Conservation (phyloP, 176 grass and related monocot species). For the Oryza rufipogon region DNA sequence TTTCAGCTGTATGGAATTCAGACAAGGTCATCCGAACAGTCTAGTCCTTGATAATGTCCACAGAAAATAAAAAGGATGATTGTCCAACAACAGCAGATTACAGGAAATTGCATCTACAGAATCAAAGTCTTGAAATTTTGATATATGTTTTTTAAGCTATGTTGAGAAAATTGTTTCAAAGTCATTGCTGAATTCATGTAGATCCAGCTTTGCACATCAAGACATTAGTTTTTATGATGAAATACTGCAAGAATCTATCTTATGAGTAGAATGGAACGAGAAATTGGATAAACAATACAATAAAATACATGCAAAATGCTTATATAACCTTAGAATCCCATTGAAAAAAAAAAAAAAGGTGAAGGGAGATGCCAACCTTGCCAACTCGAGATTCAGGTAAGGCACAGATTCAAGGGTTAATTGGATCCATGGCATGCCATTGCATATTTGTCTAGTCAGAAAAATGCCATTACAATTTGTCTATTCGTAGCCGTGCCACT, state of each 20-base stretch:
- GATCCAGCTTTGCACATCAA: conserved; percentile 4
- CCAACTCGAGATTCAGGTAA: not conserved
- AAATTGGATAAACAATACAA: not conserved
- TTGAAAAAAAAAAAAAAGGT: not conserved
- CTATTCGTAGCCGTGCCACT: too few relatives aligned
- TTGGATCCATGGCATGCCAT: too few relatives aligned
- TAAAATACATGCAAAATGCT: not conserved
- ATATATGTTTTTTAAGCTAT: not conserved
- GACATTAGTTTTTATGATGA: not conserved
- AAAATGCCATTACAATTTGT: too few relatives aligned
- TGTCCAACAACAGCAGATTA: not conserved
- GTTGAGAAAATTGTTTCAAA: conserved; percentile 1
- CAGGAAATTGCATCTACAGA: not conserved
- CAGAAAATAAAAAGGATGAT: not conserved
- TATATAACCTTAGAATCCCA: not conserved
- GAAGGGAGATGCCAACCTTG: not conserved
- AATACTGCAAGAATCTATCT: not conserved
- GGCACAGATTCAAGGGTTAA: not conserved
- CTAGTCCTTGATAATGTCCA: not conserved
- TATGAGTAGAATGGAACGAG: not conserved
- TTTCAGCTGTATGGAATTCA: not conserved
- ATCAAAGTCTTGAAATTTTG: conserved; percentile 16
- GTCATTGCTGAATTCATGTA: not conserved
- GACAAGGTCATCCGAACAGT: not conserved
- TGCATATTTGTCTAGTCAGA: too few relatives aligned